Evolutionary conservation across 371 early-diverging fungal genomes (phyloP).

Genomic region (Capillidium rhysosporum): DNA sequence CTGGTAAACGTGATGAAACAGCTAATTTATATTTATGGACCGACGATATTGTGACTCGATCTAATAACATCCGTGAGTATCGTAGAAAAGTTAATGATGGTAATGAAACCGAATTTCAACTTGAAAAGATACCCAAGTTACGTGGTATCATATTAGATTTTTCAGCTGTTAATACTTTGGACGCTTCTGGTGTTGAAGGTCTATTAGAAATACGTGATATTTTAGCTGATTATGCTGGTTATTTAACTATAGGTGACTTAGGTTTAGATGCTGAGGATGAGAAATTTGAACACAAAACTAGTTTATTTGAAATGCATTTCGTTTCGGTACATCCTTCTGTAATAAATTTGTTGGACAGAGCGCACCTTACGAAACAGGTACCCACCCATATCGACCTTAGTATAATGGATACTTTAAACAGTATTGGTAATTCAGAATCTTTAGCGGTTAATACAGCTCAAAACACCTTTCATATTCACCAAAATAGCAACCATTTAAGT

Average conservation of each 20-base stretch:
- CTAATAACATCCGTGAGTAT: background rate
- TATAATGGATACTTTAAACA: too few relatives aligned
- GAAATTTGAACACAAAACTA: too few relatives aligned
- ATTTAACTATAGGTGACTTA: background rate
- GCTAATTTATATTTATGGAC: slow-evolving; percentile 10
- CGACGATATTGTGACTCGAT: slow-evolving; percentile 7
- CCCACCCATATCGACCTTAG: slow-evolving; percentile 1
- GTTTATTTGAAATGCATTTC: slow-evolving; percentile 14
- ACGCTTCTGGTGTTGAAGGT: slow-evolving; percentile 54
- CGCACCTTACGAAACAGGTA: slow-evolving; percentile 18
- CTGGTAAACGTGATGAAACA: slow-evolving; percentile 3
- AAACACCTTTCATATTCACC: too few relatives aligned
- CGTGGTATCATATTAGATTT: slow-evolving; percentile 45
- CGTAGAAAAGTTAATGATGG: background rate
- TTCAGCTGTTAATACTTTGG: slow-evolving; percentile 33
- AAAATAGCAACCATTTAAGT: background rate
- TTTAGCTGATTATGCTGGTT: slow-evolving; percentile 23
- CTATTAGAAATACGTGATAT: slow-evolving; percentile 29
- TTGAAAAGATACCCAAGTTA: slow-evolving; percentile 10
- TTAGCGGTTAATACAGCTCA: too few relatives aligned
- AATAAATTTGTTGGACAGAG: slow-evolving; percentile 13
- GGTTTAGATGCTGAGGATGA: background rate
- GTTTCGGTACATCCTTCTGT: slow-evolving; percentile 14
- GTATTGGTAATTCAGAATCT: too few relatives aligned
- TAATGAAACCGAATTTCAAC: background rate